Base-by-base conservation (phyloP, 1,284 basidiomycete genomes). In the Papiliotrema nemorosa region DNA sequence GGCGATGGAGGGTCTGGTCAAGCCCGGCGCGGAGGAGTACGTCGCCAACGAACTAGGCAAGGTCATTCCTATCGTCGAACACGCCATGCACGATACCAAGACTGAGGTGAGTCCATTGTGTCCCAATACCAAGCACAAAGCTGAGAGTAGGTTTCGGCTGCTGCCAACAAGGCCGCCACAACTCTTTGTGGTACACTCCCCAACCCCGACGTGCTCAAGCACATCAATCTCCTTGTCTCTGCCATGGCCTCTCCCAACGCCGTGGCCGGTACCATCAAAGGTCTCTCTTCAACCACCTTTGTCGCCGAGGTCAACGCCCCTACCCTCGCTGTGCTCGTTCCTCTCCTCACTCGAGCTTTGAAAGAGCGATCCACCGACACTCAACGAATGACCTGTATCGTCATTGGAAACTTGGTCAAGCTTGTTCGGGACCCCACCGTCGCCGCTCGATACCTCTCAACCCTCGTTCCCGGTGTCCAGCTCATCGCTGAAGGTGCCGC, bases 281-380 rank as follows among this genome's bases (percentile, higher is more conserved):
- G 90, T 43, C 81, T 97, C 9, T 93, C 91, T 6, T 71, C 70
- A 51, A 93, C 90, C 35, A 97, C 94, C 14, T 98, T 97, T 65
- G 96, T 98, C 53, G 90, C 92, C 49, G 94, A 98, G 77, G 92
- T 98, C 62, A 97, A 88, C 29, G 87, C 90, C 1, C 94, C 94
- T 14, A 92, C 94, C 14, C 82, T 98, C 36, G 94, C 96, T 22
- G 91, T 98, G 62, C 84, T 98, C 61, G 92, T 96, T 2, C 94
- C 94, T 5, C 83, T 98, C 36, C 80, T 98, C 49, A 81, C 84
- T 48, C 90, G 96, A 68, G 94, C 91, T 6, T 79, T 98, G 60
- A 94, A 94, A 69, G 94, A 97, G 75, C 84, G 94, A 60, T 93
- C 90, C 58, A 96, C 93, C 84, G 92, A 97, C 70, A 89, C 90